Percentiles rank a stretch among this genome's conserved stretches.
Conservation (phyloP, 805 yeast species). For the Candida maesae region DNA sequence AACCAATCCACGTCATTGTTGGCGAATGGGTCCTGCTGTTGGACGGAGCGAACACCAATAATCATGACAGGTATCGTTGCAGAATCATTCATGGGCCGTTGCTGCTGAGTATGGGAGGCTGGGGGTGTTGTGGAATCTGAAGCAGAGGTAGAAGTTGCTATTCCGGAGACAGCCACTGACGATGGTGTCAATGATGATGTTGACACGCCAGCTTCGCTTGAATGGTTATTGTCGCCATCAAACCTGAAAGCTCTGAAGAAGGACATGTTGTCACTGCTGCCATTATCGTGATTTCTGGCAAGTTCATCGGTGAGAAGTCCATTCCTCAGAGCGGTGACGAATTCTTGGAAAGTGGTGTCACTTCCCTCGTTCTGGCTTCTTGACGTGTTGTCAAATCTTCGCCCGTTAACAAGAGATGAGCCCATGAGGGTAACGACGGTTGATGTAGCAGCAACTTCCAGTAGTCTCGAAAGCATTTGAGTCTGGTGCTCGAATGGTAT, state of each 20-base stretch:
- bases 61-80: constrained; percentile 43
- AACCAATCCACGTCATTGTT: constrained; percentile 15
- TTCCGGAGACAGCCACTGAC: background rate
- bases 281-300: constrained; percentile 22
- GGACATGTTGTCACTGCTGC: constrained; percentile 21
- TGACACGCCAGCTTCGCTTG: no score
- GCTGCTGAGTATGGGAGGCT: background rate
- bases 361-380: constrained; percentile 6
- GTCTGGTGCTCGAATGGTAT: constrained; percentile 32
- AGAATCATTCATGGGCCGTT: background rate
- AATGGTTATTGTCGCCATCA: constrained; percentile 23
- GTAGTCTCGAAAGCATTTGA: constrained; percentile 38
- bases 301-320: constrained; percentile 40
- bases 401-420: constrained; percentile 23
- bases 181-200: no score
- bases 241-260: constrained; percentile 44
- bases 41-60: constrained; percentile 44
- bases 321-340: constrained; percentile 36
- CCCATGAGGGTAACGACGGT: constrained; percentile 40
- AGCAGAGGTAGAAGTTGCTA: no score
- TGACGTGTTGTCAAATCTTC: constrained; percentile 29
- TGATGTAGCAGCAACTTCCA: constrained; percentile 43
- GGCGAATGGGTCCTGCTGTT: constrained; percentile 13
- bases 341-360: constrained; percentile 39
- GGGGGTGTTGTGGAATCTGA: background rate